Conservation (phyloP, 495 filamentous ascomycete species). For the Penicillium bialowiezense region DNA sequence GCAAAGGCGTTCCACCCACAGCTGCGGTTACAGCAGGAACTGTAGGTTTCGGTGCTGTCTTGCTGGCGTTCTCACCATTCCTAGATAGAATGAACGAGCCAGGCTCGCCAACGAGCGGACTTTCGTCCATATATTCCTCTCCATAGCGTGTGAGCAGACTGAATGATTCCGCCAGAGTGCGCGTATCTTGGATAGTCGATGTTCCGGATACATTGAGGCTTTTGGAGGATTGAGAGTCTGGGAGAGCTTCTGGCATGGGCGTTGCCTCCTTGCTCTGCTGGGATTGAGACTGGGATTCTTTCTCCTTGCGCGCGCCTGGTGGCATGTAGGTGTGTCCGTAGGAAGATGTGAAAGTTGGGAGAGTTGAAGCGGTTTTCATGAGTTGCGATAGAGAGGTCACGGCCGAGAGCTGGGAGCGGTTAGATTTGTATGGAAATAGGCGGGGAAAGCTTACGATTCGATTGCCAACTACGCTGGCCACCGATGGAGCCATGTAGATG, state of each 20-base stretch:
- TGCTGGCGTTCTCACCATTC: slow-evolving; percentile 20
- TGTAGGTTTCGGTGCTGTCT: slow-evolving; percentile 14
- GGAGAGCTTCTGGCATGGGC: slow-evolving; percentile 51
- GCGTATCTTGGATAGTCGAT: slow-evolving; percentile 43
- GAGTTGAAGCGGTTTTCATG: slow-evolving; percentile 56
- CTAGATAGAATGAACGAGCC: slow-evolving; percentile 78
- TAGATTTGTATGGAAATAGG: slow-evolving; percentile 6
- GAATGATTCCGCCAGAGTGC: slow-evolving; percentile 66
- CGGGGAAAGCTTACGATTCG: slow-evolving; percentile 57
- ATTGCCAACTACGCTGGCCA: slow-evolving; percentile 73
- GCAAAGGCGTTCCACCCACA: slow-evolving; percentile 10
- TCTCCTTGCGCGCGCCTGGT: slow-evolving; percentile 39
- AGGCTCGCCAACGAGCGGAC: slow-evolving; percentile 78
- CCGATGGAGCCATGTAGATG: slow-evolving; percentile 84
- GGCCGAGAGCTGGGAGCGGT: slow-evolving; percentile 52
- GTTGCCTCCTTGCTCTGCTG: slow-evolving; percentile 56
- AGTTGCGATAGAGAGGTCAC: slow-evolving; percentile 66
- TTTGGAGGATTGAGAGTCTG: slow-evolving; percentile 28
- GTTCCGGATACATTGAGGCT: slow-evolving; percentile 32
- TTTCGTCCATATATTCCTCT: slow-evolving; percentile 90
- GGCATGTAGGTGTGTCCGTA: slow-evolving; percentile 72
- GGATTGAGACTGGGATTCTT: slow-evolving; percentile 21
- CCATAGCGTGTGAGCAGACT: slow-evolving; percentile 60
- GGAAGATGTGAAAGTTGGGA: slow-evolving; percentile 71
- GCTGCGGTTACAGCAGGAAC: slow-evolving; percentile 3